A percentile compares a stretch with the other conserved stretches of the same genome.
phyloP scores from a whole-genome alignment of 192 early-diverging fungal species.

The Coemansia sp. region DNA sequence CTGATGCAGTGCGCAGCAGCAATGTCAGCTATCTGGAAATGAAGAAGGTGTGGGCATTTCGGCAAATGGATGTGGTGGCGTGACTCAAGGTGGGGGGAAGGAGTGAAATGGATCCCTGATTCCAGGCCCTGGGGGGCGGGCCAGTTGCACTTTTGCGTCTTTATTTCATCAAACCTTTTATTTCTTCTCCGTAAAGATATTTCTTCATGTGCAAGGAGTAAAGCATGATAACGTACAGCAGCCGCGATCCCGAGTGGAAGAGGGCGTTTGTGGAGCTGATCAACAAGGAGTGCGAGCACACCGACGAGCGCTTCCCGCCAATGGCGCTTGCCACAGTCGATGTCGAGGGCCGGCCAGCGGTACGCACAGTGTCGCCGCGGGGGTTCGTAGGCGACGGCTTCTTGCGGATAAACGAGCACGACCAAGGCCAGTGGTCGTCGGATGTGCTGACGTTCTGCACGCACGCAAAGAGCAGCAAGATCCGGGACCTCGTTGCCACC shows the following conservation, averaged over 20 bases:
- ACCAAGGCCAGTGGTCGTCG: constrained; percentile 47
- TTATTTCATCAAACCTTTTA: not conserved
- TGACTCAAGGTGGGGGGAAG: too few relatives aligned
- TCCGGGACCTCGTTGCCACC: constrained; percentile 36
- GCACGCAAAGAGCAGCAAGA: constrained; percentile 51
- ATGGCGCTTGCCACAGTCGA: constrained; percentile 48
- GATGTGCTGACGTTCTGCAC: constrained; percentile 53
- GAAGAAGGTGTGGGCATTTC: too few relatives aligned
- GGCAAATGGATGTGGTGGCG: too few relatives aligned
- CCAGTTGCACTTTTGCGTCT: not conserved
- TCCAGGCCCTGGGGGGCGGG: not conserved
- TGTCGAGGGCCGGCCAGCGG: constrained; percentile 39
- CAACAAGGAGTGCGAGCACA: constrained; percentile 26
- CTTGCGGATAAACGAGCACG: constrained; percentile 27
- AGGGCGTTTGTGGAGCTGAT: constrained; percentile 31
- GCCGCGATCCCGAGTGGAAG: constrained; percentile 51
- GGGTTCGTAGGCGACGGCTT: constrained; percentile 53
- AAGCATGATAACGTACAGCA: constrained; percentile 18
- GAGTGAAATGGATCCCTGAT: not conserved
- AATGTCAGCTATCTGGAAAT: too few relatives aligned
- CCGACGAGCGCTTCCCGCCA: constrained; percentile 28
- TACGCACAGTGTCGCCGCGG: constrained; percentile 46
- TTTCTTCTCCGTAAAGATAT: not conserved
- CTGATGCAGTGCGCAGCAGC: too few relatives aligned
- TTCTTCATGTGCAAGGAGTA: not conserved